Evolutionary conservation across 78 protist genomes (phyloP).

Genomic region (Fonticula alba): DNA sequence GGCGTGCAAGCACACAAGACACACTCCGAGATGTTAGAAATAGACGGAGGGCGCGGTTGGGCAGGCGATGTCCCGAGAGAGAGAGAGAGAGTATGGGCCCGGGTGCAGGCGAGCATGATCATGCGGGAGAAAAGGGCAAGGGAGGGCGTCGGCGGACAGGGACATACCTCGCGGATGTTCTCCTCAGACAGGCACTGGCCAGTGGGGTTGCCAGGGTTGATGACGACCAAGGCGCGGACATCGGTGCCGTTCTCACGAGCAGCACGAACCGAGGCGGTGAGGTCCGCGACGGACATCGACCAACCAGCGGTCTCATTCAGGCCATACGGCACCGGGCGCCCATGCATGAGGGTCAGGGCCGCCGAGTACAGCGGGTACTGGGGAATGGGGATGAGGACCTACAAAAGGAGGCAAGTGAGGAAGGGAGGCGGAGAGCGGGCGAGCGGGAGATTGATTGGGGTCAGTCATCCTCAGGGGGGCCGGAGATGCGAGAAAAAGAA

Average conservation of each 20-base stretch:
- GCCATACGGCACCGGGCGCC: conserved; percentile 57
- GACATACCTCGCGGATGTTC: conserved; percentile 9
- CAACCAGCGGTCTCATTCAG: conserved; percentile 57
- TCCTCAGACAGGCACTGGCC: conserved; percentile 55
- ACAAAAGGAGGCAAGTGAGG: too few relatives aligned
- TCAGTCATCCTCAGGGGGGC: too few relatives aligned
- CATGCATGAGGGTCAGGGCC: conserved; percentile 64
- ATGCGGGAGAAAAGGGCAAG: background rate
- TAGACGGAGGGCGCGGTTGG: background rate
- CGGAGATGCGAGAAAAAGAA: too few relatives aligned
- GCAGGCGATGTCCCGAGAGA: background rate
- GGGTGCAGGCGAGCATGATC: background rate
- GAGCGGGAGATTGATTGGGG: too few relatives aligned
- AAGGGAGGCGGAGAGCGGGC: too few relatives aligned
- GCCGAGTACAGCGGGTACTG: conserved; percentile 99
- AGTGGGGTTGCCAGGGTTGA: conserved; percentile 99
- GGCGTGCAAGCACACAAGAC: conserved; percentile 16
- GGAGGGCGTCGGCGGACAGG: background rate
- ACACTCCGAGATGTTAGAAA: background rate
- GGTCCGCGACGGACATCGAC: background rate
- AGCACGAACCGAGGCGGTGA: background rate
- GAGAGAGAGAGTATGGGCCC: background rate
- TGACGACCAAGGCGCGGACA: conserved; percentile 72
- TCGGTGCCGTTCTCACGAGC: conserved; percentile 36
- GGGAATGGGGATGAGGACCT: conserved; percentile 91